phyloP scores from a whole-genome alignment of 208 protist genomes.

The Crithidia acanthocephali region DNA sequence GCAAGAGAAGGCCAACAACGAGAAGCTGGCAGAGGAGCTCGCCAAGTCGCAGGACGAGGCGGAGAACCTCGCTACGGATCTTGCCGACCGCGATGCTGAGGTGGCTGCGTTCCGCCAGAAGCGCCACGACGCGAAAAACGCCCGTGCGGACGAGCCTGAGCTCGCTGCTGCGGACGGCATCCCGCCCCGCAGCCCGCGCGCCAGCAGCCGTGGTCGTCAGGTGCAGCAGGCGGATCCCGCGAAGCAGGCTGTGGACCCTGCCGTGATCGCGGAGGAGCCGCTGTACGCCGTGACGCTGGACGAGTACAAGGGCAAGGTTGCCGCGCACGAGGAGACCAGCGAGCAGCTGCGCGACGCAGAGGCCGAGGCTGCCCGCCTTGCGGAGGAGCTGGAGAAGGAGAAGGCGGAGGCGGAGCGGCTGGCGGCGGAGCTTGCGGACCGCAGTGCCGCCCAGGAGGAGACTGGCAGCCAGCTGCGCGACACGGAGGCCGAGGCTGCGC shows the following conservation, averaged over 20 bases:
- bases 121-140: slow-evolving; percentile 26
- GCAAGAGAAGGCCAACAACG: too few species aligned
- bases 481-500: slow-evolving; percentile 7
- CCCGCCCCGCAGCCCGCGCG: neutral
- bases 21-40: neutral
- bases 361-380: slow-evolving; percentile 1
- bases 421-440: slow-evolving; percentile 2
- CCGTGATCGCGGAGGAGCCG: slow-evolving; percentile 31
- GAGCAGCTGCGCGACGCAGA: neutral
- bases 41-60: neutral
- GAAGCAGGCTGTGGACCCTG: slow-evolving; percentile 15
- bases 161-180: slow-evolving; percentile 10
- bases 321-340: slow-evolving; percentile 2
- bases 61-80: slow-evolving; percentile 1
- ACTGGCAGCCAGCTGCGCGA: neutral
- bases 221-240: slow-evolving; percentile 10
- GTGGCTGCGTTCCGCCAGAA: slow-evolving; percentile 41
- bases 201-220: too few species aligned
- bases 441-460: slow-evolving; percentile 2
- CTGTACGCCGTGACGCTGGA: slow-evolving; percentile 38
- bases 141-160: slow-evolving; percentile 18
- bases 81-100: slow-evolving; percentile 21
- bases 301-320: slow-evolving; percentile 10
- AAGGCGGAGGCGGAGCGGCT: slow-evolving; percentile 1
- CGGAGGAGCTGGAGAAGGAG: slow-evolving; percentile 28